phyloP scores from a whole-genome alignment of 768 basidiomycete genomes.

The Mycena vitilis region DNA sequence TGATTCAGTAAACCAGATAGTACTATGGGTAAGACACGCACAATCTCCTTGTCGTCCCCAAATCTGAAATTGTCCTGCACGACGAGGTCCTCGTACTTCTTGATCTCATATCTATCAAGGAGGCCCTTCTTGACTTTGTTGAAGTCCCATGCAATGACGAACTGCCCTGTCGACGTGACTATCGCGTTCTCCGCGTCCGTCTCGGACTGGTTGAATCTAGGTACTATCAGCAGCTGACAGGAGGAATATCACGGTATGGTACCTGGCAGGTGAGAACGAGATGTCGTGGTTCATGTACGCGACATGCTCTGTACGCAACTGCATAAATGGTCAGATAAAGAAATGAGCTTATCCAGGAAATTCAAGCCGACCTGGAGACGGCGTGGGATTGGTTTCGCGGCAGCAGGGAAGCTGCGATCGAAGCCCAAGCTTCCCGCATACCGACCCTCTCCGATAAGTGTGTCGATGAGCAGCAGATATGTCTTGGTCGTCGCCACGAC shows the following conservation, averaged over 20 bases:
- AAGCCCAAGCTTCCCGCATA: slow-evolving; percentile 89
- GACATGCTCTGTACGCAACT: slow-evolving; percentile 88
- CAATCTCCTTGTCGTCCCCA: slow-evolving; percentile 96
- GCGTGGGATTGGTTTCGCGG: slow-evolving; percentile 90
- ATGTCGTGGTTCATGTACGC: slow-evolving; percentile 93
- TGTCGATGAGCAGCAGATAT: slow-evolving; percentile 94
- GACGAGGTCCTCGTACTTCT: slow-evolving; percentile 93
- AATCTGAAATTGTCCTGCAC: slow-evolving; percentile 99
- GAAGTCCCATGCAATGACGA: slow-evolving; percentile 98
- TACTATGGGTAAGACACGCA: slow-evolving; percentile 52
- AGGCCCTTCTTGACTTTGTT: slow-evolving; percentile 93
- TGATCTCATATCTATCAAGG: slow-evolving; percentile 94
- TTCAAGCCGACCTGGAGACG: slow-evolving; percentile 65
- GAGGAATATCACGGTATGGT: slow-evolving; percentile 33
- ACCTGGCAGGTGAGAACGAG: slow-evolving; percentile 95
- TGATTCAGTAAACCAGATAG: neutral
- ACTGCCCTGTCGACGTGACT: slow-evolving; percentile 92
- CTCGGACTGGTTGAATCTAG: slow-evolving; percentile 92
- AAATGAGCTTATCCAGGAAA: neutral
- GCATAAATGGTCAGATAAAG: neutral
- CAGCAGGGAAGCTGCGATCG: slow-evolving; percentile 95
- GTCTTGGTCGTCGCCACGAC: slow-evolving; percentile 96
- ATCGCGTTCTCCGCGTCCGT: slow-evolving; percentile 94
- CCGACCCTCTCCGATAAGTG: slow-evolving; percentile 90
- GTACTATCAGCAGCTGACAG: slow-evolving; percentile 24